phyloP scores from a whole-genome alignment of 2,329 filamentous ascomycete species.

The Phyllosticta ampelicida region DNA sequence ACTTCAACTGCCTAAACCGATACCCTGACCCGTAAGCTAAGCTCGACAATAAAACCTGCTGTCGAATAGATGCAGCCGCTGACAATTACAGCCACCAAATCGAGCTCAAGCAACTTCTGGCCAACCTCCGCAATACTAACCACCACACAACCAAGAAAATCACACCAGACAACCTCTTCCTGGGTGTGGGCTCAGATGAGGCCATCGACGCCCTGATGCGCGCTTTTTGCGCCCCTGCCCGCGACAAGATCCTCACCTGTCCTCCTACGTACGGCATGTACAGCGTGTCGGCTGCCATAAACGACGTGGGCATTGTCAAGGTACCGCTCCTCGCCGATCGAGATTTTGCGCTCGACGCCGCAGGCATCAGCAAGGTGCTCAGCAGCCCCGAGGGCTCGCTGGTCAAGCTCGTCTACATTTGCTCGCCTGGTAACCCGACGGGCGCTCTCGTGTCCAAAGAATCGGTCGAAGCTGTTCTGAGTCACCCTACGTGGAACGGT shows the following conservation, averaged over 20 bases:
- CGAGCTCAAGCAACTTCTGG: conserved; percentile 76
- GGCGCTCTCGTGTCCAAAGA: conserved; percentile 65
- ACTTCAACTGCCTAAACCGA: conserved; percentile 75
- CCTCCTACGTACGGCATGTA: conserved; percentile 99
- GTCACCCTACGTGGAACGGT: conserved; percentile 90
- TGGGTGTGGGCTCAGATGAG: conserved; percentile 93
- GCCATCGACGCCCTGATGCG: conserved; percentile 89
- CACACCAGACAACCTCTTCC: conserved; percentile 75
- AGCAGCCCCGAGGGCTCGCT: conserved; percentile 41
- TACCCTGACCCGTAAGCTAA: conserved; percentile 74
- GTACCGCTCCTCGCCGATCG: conserved; percentile 69
- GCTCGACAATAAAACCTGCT: conserved; percentile 12
- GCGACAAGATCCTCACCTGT: conserved; percentile 85
- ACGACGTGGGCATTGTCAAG: conserved; percentile 77
- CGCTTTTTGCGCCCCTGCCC: conserved; percentile 80
- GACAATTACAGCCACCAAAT: conserved; percentile 53
- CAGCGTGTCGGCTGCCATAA: conserved; percentile 83
- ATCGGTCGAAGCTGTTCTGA: conserved; percentile 62
- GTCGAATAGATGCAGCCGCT: background rate
- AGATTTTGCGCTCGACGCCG: conserved; percentile 61
- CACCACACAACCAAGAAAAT: conserved; percentile 64
- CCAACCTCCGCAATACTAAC: conserved; percentile 76
- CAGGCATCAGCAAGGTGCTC: conserved; percentile 54
- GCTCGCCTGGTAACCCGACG: conserved; percentile 92
- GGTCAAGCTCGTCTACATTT: conserved; percentile 87